Evolutionary conservation across 2,329 filamentous ascomycete species (phyloP), one percentile per base, ranked within the genome.

Genomic region (Biscogniauxia marginata): DNA sequence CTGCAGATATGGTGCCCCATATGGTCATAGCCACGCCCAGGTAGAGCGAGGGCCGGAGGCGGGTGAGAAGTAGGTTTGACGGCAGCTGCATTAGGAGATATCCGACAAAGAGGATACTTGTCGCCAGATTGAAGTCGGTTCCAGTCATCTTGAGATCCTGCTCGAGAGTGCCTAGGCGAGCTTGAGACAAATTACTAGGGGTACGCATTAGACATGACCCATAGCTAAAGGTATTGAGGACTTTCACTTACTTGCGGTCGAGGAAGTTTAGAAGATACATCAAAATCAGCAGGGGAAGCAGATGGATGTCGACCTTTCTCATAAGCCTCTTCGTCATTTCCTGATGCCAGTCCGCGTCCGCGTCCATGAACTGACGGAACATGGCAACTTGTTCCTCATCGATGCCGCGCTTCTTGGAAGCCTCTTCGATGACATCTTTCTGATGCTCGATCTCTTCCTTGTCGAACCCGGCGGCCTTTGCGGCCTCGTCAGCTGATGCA

Each of bases 11-110:
- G 7, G 60, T 53, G 3, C 68, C 69, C 68, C 68, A 71, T 13
- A 71, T 64, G 0, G 75, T 71, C 65, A 81, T 80, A 0, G 76
- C 76, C 0, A 70, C 67, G 0, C 79, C 75, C 1, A 86, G 74
- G 58, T 84, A 86, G 1, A 80, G 54, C 1, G 79, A 80, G 1
- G 83, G 83, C 8, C 77, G 74, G 24, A 84, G 70, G 3, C 79
- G 73, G 0, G 82, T 84, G 2, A 86, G 70, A 0, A 84, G 63
- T 55, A 86, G 73, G 58, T 87, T 87, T 0, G 82, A 85, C 0
- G 84, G 84, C 0, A 87, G 70, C 65, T 87, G 83, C 78, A 86
- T 85, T 11, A 85, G 69, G 0, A 86, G 71, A 61, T 87, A 87
- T 3, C 83, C 79, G 1, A 84, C 81, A 57, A 84, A 85, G 24